Evolutionary conservation across 2,329 filamentous ascomycete species (phyloP), one percentile per base, ranked within the genome.

Genomic region (Zymoseptoria passerinii): DNA sequence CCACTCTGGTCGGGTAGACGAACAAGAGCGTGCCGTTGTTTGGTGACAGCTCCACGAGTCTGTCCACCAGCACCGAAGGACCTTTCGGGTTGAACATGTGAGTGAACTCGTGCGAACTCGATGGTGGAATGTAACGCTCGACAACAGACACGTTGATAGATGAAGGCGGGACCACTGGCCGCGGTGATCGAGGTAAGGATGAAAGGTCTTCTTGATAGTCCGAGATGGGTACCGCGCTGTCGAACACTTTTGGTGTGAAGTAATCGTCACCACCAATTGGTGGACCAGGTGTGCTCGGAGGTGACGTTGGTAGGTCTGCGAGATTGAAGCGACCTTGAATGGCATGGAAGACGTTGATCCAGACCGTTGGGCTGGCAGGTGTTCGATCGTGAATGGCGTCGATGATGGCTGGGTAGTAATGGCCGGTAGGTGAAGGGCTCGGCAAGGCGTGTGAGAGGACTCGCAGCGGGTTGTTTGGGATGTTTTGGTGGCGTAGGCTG

Each of bases 81-180:
- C 80, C 79, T 50, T 74, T 76, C 2, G 77, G 72, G 16, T 74
- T 76, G 68, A 86, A 86, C 66, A 86, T 78, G 62, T 83, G 79
- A 29, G 75, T 71, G 59, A 83, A 84, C 66, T 87, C 84, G 63
- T 81, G 77, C 0, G 73, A 67, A 20, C 79, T 83, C 0, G 82
- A 78, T 2, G 84, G 83, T 18, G 84, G 84, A n/a, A 87, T 82
- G 68, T 84, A 86, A 44, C 84, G 80, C 71, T 87, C 84, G 3
- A 86, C 76, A 10, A 86, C 76, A 1, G 83, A 81, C 48, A 86
- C 74, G 56, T 85, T 78, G 61, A 86, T 81, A 53, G 80, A 83
- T 18, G 77, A 78, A 0, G 83, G 83, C 5, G 82, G 80, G 1
- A 85, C 83, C 50, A 85, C 78, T 1, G 82, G 82, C 57, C 78